phyloP scores from a whole-genome alignment of 169 alveolate genomes.

The Plasmodium gallinaceum region DNA sequence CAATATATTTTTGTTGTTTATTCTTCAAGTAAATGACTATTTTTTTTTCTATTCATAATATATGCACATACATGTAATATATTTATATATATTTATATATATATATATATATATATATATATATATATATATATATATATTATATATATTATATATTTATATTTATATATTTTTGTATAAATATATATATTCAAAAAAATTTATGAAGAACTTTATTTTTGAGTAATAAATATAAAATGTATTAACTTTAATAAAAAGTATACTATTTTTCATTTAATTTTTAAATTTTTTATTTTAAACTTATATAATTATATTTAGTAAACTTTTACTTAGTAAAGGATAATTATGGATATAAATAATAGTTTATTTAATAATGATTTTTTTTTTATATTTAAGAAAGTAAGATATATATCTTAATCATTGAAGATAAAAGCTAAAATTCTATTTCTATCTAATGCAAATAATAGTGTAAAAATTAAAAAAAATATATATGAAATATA shows the following conservation, averaged over 20 bases:
- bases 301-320: conserved; percentile 16
- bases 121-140: too few species aligned
- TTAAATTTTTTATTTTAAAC: not conserved
- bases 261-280: not conserved
- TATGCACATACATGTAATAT: not conserved
- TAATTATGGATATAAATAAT: conserved; percentile 8
- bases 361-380: conserved; percentile 15
- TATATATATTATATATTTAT: too few species aligned
- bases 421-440: conserved; percentile 35
- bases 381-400: conserved; percentile 28
- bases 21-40: not conserved
- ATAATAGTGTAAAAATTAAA: conserved; percentile 18
- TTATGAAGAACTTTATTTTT: not conserved
- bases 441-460: conserved; percentile 26
- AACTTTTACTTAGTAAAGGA: conserved; percentile 6
- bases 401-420: conserved; percentile 42
- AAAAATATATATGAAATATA: conserved; percentile 17
- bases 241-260: not conserved
- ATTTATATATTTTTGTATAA: too few species aligned
- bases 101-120: not conserved
- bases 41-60: not conserved
- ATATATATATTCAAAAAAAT: not conserved
- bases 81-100: conserved; percentile 10
- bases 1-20: not conserved
- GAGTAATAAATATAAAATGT: not conserved